These are phyloP conservation scores for Pinus tabuliformis DNA, from an alignment of 75 land plant species.

Conservation along the genomic window DNA sequence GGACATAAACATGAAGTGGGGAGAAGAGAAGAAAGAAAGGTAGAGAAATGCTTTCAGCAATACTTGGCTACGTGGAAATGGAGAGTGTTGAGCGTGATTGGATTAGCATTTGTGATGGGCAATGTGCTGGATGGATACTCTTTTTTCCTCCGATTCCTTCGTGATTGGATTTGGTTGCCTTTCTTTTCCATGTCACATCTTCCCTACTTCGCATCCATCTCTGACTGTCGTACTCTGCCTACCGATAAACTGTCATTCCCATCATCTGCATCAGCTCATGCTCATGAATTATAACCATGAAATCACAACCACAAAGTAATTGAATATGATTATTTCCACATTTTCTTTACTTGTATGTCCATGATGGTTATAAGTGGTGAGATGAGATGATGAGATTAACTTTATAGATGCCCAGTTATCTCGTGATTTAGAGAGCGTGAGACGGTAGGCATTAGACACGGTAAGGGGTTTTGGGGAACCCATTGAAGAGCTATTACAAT, in stretches of 20 bases:
- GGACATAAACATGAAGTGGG: not conserved
- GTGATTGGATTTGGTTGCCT: constrained; percentile 23
- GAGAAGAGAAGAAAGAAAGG: constrained; percentile 13
- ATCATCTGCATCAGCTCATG: no score
- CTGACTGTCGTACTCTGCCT: no score
- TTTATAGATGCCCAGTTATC: constrained; percentile 15
- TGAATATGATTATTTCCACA: not conserved
- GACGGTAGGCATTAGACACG: constrained; percentile 25
- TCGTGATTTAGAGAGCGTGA: constrained; percentile 20
- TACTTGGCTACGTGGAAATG: not conserved
- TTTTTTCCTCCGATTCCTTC: not conserved
- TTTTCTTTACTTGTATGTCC: no score
- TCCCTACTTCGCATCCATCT: not conserved
- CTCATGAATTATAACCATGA: constrained; percentile 18
- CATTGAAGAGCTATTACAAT: constrained; percentile 18
- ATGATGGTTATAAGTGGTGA: not conserved
- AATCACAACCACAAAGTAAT: constrained; percentile 7
- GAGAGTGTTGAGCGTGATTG: not conserved
- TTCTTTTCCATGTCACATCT: constrained; percentile 7
- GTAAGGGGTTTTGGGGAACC: constrained; percentile 20
- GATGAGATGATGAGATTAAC: not conserved
- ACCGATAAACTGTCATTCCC: no score
- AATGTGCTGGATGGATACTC: not conserved
- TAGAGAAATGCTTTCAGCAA: constrained; percentile 23
- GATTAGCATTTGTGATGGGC: not conserved